Conservation (phyloP, 1,284 basidiomycete species). For the Sanguinoderma infundibulare region DNA sequence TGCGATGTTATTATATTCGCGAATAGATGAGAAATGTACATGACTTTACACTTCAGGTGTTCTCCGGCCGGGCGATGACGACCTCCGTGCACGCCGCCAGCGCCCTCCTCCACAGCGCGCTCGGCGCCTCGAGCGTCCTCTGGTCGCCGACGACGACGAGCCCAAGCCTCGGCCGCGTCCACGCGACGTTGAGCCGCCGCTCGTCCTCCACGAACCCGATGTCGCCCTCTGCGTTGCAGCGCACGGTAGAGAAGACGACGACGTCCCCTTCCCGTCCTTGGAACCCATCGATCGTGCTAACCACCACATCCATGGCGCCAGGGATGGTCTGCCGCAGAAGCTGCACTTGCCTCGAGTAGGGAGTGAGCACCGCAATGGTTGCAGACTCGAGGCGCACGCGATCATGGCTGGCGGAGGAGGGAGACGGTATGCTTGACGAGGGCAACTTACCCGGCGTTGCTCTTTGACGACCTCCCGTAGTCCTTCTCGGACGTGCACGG, state of each 20-base stretch:
- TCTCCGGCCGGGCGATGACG: slow-evolving; percentile 19
- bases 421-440: slow-evolving; percentile 49
- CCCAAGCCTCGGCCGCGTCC: slow-evolving; percentile 69
- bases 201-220: slow-evolving; percentile 77
- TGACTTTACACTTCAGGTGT: neutral
- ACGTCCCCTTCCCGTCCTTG: slow-evolving; percentile 79
- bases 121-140: slow-evolving; percentile 51
- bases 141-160: slow-evolving; percentile 71
- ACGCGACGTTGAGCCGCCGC: slow-evolving; percentile 73
- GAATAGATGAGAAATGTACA: neutral
- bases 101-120: slow-evolving; percentile 55
- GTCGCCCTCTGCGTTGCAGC: slow-evolving; percentile 59
- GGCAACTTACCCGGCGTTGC: slow-evolving; percentile 60
- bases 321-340: slow-evolving; percentile 48
- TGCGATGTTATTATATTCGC: too few species aligned
- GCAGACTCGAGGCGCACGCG: slow-evolving; percentile 27
- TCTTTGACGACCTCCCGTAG: slow-evolving; percentile 61
- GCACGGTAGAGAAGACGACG: slow-evolving; percentile 73
- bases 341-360: slow-evolving; percentile 60
- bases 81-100: slow-evolving; percentile 48
- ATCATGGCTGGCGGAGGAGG: slow-evolving; percentile 37
- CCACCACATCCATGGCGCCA: slow-evolving; percentile 40
- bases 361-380: slow-evolving; percentile 58
- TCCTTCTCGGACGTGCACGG: slow-evolving; percentile 63
- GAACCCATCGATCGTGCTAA: slow-evolving; percentile 74